phyloP scores from a whole-genome alignment of 2,329 filamentous ascomycete genomes.

The Alternaria arbusti region DNA sequence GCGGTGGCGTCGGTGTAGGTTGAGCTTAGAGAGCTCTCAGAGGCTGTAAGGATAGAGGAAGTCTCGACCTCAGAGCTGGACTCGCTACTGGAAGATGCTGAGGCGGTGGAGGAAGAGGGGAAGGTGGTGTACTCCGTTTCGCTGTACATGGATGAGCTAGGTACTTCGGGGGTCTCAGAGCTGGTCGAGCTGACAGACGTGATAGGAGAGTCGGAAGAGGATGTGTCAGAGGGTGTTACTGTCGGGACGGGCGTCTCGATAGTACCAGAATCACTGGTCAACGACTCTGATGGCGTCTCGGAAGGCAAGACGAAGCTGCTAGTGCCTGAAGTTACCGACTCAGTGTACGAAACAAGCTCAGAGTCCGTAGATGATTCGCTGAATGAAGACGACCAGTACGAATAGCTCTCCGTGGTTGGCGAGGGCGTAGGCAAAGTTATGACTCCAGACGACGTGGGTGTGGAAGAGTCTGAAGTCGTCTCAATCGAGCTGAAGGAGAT shows the following conservation, averaged over 20 bases:
- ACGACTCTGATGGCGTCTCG: not conserved
- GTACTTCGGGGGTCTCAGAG: not conserved
- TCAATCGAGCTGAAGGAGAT: not conserved
- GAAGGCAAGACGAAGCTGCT: not conserved
- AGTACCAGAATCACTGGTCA: not conserved
- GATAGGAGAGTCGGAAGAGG: not conserved
- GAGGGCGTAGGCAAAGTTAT: not conserved
- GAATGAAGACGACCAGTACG: not conserved
- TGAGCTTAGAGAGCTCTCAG: not conserved
- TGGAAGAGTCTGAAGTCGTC: not conserved
- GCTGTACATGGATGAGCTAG: not conserved
- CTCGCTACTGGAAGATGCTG: not conserved
- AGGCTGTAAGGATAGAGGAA: not conserved
- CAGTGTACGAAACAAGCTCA: not conserved
- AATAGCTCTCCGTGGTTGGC: not conserved
- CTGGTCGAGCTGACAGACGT: not conserved
- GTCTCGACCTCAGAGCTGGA: not conserved
- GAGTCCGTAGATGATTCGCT: not conserved
- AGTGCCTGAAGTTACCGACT: not conserved
- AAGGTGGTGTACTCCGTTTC: not conserved
- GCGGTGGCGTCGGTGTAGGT: constrained; percentile 7
- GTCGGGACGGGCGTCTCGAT: not conserved
- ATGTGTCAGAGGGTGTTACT: not conserved
- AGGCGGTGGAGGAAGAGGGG: not conserved
- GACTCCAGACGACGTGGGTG: not conserved